These are phyloP conservation scores for Myxozyma melibiosi DNA, from an alignment of 805 yeast genomes.

Conservation along the genomic window DNA sequence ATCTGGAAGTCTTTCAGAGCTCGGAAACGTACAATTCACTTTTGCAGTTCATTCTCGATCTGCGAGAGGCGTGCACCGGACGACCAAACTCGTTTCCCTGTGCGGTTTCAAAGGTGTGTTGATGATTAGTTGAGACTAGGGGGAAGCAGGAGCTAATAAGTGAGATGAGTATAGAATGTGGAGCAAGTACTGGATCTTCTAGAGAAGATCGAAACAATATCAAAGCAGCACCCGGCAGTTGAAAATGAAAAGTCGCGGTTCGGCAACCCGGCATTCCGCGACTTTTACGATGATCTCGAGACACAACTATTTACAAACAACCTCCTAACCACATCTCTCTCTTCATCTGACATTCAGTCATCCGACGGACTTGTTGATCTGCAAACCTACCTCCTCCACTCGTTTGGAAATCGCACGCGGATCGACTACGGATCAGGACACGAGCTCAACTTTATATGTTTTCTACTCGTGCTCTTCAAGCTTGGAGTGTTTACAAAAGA, in stretches of 20 bases:
- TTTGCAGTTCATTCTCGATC: conserved; percentile 54
- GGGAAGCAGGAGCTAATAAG: no score
- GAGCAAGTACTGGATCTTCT: conserved; percentile 45
- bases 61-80: conserved; percentile 70
- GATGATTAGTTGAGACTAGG: no score
- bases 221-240: conserved; percentile 65
- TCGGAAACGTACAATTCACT: conserved; percentile 56
- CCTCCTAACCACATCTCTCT: neutral
- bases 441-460: conserved; percentile 80
- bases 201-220: conserved; percentile 49
- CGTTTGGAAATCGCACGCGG: conserved; percentile 82
- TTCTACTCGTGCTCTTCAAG: conserved; percentile 54
- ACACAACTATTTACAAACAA: conserved; percentile 12
- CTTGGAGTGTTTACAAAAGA: conserved; percentile 12
- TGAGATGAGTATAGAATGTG: neutral
- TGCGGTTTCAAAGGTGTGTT: conserved; percentile 41
- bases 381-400: conserved; percentile 60
- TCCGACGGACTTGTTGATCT: conserved; percentile 47
- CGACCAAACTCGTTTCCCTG: conserved; percentile 54
- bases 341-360: neutral
- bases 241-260: conserved; percentile 74
- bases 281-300: conserved; percentile 70
- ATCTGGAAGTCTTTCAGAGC: conserved; percentile 60
- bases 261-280: conserved; percentile 87
- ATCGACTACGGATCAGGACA: conserved; percentile 99